Conservation (phyloP, 1,284 basidiomycete genomes). For the Blastosporella zonata region DNA sequence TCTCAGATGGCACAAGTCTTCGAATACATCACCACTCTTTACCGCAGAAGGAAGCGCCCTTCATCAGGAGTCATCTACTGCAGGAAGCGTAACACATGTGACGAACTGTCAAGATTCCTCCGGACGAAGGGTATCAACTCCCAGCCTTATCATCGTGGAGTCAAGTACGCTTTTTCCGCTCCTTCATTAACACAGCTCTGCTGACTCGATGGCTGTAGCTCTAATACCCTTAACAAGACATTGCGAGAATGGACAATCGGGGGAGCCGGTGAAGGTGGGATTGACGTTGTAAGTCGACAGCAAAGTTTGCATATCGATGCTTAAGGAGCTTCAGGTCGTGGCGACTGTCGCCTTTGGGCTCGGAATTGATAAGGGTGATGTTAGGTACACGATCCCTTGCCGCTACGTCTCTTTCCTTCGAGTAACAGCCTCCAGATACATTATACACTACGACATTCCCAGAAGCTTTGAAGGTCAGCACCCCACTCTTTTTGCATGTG, state of each 20-base stretch:
- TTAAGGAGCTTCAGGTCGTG: constrained; percentile 34
- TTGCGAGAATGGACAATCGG: constrained; percentile 62
- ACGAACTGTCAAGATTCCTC: constrained; percentile 64
- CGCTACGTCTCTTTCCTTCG: neutral
- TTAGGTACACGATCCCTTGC: constrained; percentile 44
- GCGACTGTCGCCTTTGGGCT: constrained; percentile 80
- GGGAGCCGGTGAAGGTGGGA: constrained; percentile 43
- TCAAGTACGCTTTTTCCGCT: constrained; percentile 35
- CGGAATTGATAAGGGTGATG: constrained; percentile 85
- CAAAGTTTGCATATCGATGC: neutral
- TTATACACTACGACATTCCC: constrained; percentile 78
- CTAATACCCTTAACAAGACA: constrained; percentile 54
- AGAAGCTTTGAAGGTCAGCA: constrained; percentile 77
- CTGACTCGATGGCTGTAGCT: constrained; percentile 30
- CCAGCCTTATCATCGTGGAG: constrained; percentile 72
- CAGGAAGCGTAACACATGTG: constrained; percentile 61
- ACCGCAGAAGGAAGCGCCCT: constrained; percentile 53
- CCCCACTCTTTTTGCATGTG: constrained; percentile 4
- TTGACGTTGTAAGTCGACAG: constrained; percentile 53
- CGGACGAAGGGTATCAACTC: constrained; percentile 64
- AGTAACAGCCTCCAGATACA: constrained; percentile 44
- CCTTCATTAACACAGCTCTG: neutral
- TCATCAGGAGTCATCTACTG: constrained; percentile 85
- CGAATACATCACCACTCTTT: constrained; percentile 62
- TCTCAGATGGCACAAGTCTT: constrained; percentile 62